These are phyloP conservation scores for Aegilops longissima DNA, from an alignment of 176 grass and related monocot genomes.

Conservation along the genomic window DNA sequence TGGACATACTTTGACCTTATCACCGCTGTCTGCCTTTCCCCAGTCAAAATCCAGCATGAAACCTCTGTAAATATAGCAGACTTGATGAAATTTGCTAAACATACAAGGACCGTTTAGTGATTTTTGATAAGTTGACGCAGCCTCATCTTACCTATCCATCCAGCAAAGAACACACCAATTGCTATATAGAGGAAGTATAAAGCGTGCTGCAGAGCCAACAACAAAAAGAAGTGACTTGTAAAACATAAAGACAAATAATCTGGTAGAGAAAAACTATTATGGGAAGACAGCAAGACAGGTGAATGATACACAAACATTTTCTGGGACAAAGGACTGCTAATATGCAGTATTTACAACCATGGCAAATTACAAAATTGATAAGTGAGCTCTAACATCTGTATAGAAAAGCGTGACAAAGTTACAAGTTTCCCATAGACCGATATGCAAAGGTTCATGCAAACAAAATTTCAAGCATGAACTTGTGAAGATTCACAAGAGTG, in stretches of 20 bases:
- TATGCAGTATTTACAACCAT: neutral
- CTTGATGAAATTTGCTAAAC: slow-evolving; percentile 26
- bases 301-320: neutral
- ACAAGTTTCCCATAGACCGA: neutral
- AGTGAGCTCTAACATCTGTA: neutral
- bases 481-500: neutral
- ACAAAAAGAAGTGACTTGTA: neutral
- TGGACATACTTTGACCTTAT: slow-evolving; percentile 95
- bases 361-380: neutral
- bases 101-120: neutral
- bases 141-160: slow-evolving; percentile 87
- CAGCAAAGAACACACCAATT: slow-evolving; percentile 80
- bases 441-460: neutral
- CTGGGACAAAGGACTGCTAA: neutral
- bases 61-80: slow-evolving; percentile 68
- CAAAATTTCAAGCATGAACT: neutral
- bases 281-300: neutral
- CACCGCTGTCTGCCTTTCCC: slow-evolving; percentile 94
- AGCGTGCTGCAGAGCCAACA: slow-evolving; percentile 62
- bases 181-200: slow-evolving; percentile 95
- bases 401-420: neutral
- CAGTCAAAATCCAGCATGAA: slow-evolving; percentile 98
- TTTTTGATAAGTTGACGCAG: neutral
- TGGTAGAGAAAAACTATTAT: neutral
- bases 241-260: slow-evolving; percentile 6